phyloP scores from a whole-genome alignment of 2,329 filamentous ascomycete genomes.

The Cercospora canescens region DNA sequence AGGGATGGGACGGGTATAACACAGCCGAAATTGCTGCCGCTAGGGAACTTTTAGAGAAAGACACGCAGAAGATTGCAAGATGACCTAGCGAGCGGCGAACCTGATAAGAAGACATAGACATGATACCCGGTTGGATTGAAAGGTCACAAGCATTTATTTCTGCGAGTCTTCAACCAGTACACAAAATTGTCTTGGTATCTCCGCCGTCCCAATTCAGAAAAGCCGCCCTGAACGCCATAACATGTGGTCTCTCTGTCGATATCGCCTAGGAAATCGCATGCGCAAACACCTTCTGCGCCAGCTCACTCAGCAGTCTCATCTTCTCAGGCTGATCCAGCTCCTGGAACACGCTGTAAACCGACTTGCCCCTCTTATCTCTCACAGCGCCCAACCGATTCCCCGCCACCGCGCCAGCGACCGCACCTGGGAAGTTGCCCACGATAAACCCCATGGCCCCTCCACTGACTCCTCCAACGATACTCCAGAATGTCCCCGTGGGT shows the following conservation, averaged over 20 bases:
- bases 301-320: slow-evolving; percentile 74
- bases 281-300: slow-evolving; percentile 84
- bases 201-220: neutral
- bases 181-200: slow-evolving; percentile 19
- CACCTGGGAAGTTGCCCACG: slow-evolving; percentile 84
- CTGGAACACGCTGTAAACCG: slow-evolving; percentile 88
- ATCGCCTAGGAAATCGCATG: slow-evolving; percentile 58
- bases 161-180: neutral
- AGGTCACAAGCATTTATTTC: neutral
- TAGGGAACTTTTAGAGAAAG: slow-evolving; percentile 63
- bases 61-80: slow-evolving; percentile 40
- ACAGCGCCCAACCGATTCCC: slow-evolving; percentile 90
- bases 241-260: neutral
- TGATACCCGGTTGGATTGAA: slow-evolving; percentile 4
- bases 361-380: slow-evolving; percentile 88
- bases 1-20: slow-evolving; percentile 72
- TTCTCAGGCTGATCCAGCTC: slow-evolving; percentile 83
- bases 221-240: neutral
- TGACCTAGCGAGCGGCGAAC: slow-evolving; percentile 15
- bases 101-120: neutral
- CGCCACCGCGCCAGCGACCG: slow-evolving; percentile 85
- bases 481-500: slow-evolving; percentile 79
- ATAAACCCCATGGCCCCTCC: slow-evolving; percentile 94
- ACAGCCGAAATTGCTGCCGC: slow-evolving; percentile 71
- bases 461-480: slow-evolving; percentile 77